Conservation (phyloP, 805 yeast species). For the Ogataea polymorpha region DNA sequence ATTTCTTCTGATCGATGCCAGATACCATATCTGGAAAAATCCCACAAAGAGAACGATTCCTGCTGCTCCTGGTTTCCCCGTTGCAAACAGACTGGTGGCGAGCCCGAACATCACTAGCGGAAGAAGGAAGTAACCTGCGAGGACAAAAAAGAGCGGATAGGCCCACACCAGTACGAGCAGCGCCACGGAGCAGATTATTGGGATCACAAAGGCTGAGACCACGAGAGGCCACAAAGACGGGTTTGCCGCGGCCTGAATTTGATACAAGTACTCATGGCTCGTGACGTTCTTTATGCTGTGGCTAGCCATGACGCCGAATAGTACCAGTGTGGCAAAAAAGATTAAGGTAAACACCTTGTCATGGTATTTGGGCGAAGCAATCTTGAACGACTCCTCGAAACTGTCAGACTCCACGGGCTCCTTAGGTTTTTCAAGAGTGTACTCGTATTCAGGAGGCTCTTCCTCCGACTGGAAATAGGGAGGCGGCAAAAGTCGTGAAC, state of each 20-base stretch:
- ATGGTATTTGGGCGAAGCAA: conserved; percentile 59
- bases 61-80: conserved; percentile 21
- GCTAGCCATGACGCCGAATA: conserved; percentile 6
- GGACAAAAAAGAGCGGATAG: conserved; percentile 29
- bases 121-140: conserved; percentile 27
- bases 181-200: conserved; percentile 22
- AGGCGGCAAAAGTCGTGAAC: conserved; percentile 17
- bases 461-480: conserved; percentile 17
- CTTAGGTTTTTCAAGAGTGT: conserved; percentile 31
- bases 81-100: conserved; percentile 17
- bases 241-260: background rate
- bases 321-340: conserved; percentile 25
- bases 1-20: conserved; percentile 25
- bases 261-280: background rate
- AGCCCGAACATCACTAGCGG: conserved; percentile 28
- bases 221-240: conserved; percentile 11
- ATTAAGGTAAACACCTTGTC: conserved; percentile 71
- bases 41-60: conserved; percentile 21
- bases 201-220: conserved; percentile 16
- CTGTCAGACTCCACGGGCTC: conserved; percentile 33
- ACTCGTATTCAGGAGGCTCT: conserved; percentile 28
- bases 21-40: conserved; percentile 21
- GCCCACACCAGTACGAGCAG: conserved; percentile 22
- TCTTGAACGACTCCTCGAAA: conserved; percentile 68
- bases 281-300: background rate